These are phyloP conservation scores for Strobilomyces echinocephalus DNA, from an alignment of 768 basidiomycete species.

Conservation along the genomic window DNA sequence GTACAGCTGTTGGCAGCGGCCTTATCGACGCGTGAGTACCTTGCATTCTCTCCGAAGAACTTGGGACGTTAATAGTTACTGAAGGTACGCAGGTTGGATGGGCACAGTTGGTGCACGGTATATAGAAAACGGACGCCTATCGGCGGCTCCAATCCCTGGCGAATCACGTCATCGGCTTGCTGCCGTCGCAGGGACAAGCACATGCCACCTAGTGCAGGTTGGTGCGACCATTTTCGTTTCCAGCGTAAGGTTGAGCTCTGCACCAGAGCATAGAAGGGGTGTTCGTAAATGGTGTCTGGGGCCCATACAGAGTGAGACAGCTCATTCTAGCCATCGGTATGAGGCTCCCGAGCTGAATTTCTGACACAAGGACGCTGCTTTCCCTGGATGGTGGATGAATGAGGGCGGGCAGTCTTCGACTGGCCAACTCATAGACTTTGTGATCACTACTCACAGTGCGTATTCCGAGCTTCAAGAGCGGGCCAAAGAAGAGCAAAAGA, in stretches of 20 bases:
- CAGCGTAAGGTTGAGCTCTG: neutral
- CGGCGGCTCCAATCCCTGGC: conserved; percentile 55
- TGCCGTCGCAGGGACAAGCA: conserved; percentile 93
- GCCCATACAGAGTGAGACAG: conserved; percentile 65
- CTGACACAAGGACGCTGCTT: conserved; percentile 65
- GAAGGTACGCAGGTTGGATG: conserved; percentile 91
- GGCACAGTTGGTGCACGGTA: conserved; percentile 88
- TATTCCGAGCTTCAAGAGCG: conserved; percentile 63
- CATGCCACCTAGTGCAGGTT: conserved; percentile 91
- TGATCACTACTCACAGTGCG: conserved; percentile 88
- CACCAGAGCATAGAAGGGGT: conserved; percentile 72
- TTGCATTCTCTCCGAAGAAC: neutral
- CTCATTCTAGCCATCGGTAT: neutral
- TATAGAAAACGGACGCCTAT: conserved; percentile 47
- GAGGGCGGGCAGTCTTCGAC: conserved; percentile 99
- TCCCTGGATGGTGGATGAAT: conserved; percentile 99
- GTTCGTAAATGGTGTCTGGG: conserved; percentile 92
- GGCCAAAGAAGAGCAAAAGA: conserved; percentile 54
- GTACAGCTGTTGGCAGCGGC: conserved; percentile 90
- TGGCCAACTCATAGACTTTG: conserved; percentile 91
- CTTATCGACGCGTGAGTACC: conserved; percentile 85
- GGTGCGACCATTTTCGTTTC: conserved; percentile 2
- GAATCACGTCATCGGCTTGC: conserved; percentile 83
- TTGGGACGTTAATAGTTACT: neutral
- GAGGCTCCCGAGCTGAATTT: conserved; percentile 1